A percentile compares a stretch with the other conserved stretches of the same genome.
Evolutionary conservation across 2,329 filamentous ascomycete species (phyloP).

Genomic region (Acrocalymma vagum): DNA sequence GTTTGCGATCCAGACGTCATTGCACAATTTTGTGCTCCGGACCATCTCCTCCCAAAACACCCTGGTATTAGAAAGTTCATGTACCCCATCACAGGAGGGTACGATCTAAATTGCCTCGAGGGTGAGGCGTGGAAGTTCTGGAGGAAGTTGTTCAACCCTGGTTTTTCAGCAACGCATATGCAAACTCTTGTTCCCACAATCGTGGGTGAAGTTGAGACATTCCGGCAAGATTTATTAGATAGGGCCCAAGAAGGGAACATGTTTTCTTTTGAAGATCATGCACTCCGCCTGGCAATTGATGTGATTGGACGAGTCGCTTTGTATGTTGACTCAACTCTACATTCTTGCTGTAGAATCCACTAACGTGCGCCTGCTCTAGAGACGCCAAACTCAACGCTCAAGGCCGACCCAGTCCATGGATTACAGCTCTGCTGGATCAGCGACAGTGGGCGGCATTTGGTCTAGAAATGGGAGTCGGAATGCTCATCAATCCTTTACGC

Average conservation of each 20-base stretch:
- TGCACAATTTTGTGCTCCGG: slow-evolving; percentile 8
- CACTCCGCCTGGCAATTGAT: slow-evolving; percentile 23
- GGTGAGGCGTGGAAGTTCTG: slow-evolving; percentile 37
- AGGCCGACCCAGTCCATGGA: slow-evolving; percentile 9
- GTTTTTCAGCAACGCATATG: slow-evolving; percentile 54
- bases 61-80: slow-evolving; percentile 13
- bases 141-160: slow-evolving; percentile 26
- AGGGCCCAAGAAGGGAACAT: slow-evolving; percentile 10
- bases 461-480: slow-evolving; percentile 9
- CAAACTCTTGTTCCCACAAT: slow-evolving; percentile 36
- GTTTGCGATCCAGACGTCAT: slow-evolving; percentile 12
- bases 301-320: slow-evolving; percentile 23
- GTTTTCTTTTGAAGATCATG: slow-evolving; percentile 24
- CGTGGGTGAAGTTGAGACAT: slow-evolving; percentile 21
- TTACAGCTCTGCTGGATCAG: slow-evolving; percentile 12
- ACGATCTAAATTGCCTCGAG: slow-evolving; percentile 9
- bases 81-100: slow-evolving; percentile 8
- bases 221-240: slow-evolving; percentile 16
- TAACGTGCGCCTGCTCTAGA: slow-evolving; percentile 2
- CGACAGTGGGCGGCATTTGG: slow-evolving; percentile 12
- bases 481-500: slow-evolving; percentile 16
- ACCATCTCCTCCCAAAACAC: slow-evolving; percentile 12
- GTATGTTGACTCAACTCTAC: slow-evolving; percentile 11
- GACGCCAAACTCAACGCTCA: slow-evolving; percentile 14
- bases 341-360: too few relatives aligned